These are phyloP conservation scores for Sistotremastrum suecicum DNA, from an alignment of 768 basidiomycete genomes.

Conservation along the genomic window DNA sequence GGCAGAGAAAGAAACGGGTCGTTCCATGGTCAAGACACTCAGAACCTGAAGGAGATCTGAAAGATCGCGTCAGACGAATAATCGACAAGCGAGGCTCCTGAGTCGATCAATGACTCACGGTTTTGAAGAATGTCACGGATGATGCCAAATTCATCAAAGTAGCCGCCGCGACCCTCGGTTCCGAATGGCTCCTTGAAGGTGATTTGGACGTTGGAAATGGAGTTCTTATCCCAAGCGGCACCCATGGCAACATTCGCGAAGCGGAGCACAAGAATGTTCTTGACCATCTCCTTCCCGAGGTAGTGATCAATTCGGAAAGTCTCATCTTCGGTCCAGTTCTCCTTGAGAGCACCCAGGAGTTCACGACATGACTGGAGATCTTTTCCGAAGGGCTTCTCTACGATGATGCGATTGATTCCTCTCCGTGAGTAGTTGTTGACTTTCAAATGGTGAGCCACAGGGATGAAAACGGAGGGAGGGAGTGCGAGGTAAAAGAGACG, in stretches of 20 bases:
- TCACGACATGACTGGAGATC: constrained; percentile 75
- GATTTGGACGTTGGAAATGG: constrained; percentile 93
- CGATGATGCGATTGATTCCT: constrained; percentile 83
- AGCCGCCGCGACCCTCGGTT: constrained; percentile 99
- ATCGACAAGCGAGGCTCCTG: not conserved
- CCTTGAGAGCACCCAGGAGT: constrained; percentile 66
- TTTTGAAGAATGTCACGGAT: constrained; percentile 97
- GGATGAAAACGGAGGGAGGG: constrained; percentile 91
- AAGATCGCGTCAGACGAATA: not conserved
- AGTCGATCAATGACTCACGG: constrained; percentile 42
- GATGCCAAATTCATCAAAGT: constrained; percentile 99
- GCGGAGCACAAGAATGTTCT: constrained; percentile 89
- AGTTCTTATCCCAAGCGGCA: constrained; percentile 90
- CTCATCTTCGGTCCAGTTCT: constrained; percentile 90
- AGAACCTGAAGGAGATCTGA: constrained; percentile 90
- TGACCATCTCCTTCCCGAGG: constrained; percentile 99
- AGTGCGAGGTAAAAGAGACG: constrained; percentile 96
- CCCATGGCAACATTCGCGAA: constrained; percentile 90
- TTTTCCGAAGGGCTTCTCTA: constrained; percentile 98
- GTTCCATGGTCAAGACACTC: constrained; percentile 92
- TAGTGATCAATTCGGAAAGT: constrained; percentile 99
- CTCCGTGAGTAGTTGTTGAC: constrained; percentile 60
- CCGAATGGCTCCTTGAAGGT: constrained; percentile 99
- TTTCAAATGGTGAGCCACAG: constrained; percentile 73
- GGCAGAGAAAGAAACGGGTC: constrained; percentile 91